Evolutionary conservation across 805 yeast genomes (phyloP).

Genomic region (Debaryomyces hansenii): DNA sequence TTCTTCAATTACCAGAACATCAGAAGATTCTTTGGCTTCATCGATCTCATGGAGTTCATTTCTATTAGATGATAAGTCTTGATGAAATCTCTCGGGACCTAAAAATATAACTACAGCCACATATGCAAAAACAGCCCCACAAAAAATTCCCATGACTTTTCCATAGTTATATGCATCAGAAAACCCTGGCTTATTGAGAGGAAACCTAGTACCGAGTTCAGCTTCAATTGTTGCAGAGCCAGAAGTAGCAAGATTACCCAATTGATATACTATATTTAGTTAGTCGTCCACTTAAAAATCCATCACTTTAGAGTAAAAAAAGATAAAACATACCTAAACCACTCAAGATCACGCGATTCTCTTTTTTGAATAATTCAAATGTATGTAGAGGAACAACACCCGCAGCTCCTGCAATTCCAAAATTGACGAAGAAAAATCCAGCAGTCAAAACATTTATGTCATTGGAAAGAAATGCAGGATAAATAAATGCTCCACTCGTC

Average conservation of each 20-base stretch:
- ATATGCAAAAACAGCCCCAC: slow-evolving; percentile 59
- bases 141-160: slow-evolving; percentile 58
- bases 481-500: slow-evolving; percentile 40
- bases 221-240: slow-evolving; percentile 68
- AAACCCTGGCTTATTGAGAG: slow-evolving; percentile 18
- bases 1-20: too few species aligned
- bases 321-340: slow-evolving; percentile 45
- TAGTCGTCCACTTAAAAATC: not conserved
- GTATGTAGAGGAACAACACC: slow-evolving; percentile 65
- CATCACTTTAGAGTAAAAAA: too few species aligned
- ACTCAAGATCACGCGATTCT: slow-evolving; percentile 58
- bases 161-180: slow-evolving; percentile 46
- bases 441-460: slow-evolving; percentile 48
- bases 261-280: slow-evolving; percentile 48
- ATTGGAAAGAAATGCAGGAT: slow-evolving; percentile 35
- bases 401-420: slow-evolving; percentile 68
- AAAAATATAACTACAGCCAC: slow-evolving; percentile 48
- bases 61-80: not conserved
- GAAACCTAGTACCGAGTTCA: slow-evolving; percentile 55
- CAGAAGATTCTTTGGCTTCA: too few species aligned
- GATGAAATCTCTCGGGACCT: slow-evolving; percentile 56
- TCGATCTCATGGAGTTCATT: too few species aligned
- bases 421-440: slow-evolving; percentile 60
- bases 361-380: slow-evolving; percentile 62
- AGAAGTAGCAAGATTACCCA: slow-evolving; percentile 66